Conservation (phyloP, 2,329 filamentous ascomycete genomes). For the Hypoxylon sp. region DNA sequence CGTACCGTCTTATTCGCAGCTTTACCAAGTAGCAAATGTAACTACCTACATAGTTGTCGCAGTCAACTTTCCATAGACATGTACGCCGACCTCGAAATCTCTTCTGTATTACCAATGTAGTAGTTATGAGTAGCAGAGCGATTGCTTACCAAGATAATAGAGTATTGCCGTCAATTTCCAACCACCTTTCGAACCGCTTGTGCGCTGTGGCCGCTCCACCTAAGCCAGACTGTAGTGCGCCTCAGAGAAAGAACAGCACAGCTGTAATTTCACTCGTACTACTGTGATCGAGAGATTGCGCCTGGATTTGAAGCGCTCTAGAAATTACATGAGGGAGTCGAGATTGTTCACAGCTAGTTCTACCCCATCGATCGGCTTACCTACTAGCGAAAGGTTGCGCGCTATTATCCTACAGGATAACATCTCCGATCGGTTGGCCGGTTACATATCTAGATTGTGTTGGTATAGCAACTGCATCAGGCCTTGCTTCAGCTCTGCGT, state of each 20-base stretch:
- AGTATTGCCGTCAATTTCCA: conserved; percentile 23
- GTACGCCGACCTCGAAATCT: conserved; percentile 25
- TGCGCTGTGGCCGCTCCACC: conserved; percentile 29
- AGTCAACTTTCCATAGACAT: conserved; percentile 20
- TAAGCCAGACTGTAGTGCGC: conserved; percentile 6
- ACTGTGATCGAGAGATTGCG: conserved; percentile 18
- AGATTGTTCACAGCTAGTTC: conserved; percentile 22
- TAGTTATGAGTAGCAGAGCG: conserved; percentile 17
- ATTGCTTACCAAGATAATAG: conserved; percentile 40
- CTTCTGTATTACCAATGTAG: conserved; percentile 31
- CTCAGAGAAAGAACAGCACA: conserved; percentile 11
- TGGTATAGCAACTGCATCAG: conserved; percentile 23
- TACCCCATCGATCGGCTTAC: conserved; percentile 17
- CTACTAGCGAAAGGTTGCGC: conserved; percentile 20
- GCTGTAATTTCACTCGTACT: conserved; percentile 17
- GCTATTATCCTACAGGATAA: conserved; percentile 21
- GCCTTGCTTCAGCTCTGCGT: conserved; percentile 12
- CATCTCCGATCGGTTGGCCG: conserved; percentile 8
- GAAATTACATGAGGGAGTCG: conserved; percentile 11
- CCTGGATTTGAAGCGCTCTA: conserved; percentile 2
- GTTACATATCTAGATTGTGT: conserved; percentile 25
- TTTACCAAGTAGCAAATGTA: conserved; percentile 33
- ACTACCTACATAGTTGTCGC: conserved; percentile 26
- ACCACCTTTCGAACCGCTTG: conserved; percentile 26
- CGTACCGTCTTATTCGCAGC: conserved; percentile 24